Base-by-base conservation (phyloP, 2,329 filamentous ascomycete genomes). In the Paraconiothyrium sp. region DNA sequence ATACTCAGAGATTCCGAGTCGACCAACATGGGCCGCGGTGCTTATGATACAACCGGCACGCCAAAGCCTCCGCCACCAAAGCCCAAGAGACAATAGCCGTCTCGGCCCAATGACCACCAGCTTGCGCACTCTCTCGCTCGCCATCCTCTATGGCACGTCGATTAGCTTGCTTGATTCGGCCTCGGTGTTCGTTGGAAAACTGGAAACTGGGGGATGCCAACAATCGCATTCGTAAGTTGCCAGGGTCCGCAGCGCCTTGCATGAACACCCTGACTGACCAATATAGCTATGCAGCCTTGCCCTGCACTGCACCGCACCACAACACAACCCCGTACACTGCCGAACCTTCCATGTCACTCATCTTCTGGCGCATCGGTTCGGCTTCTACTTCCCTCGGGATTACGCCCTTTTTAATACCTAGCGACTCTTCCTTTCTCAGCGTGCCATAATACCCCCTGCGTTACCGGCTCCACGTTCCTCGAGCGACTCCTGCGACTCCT, bases 1-100 rank as follows among this genome's bases (percentile, higher is more conserved):
- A 82, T 83, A 67, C 68, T 78, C 73, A 76, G 78, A 75, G 78
- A 79, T 62, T 76, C 75, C 59, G 72, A 76, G 64, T 73, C 76
- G 55, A 78, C 70, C 72, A 82, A 82, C 76, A 83, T 83, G 81
- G 81, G 81, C 60, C 80, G 81, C 67, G 81, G 81, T 63, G 80
- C 80, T 63, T 83, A 83, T 73, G 81, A 83, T 69, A 83, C 81
- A 32, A 83, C 81, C n/a, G 81, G 81, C 64, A 79, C 81, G n/a
- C 77, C 80, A 54, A 82, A 82, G 73, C 81, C 80, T 2, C 77
- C 78, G 58, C 78, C 79, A 41, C 77, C 76, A 46, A 79, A 77
- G 55, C 76, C 79, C 48, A 79, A 80, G 69, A 70, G 70, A 67
- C 69, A 72, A 76, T 79, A 77, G 72, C 61, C 50, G 63, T 32